Evolutionary conservation across 805 yeast genomes (phyloP).

Genomic region (Nakazawaea anatomiae): DNA sequence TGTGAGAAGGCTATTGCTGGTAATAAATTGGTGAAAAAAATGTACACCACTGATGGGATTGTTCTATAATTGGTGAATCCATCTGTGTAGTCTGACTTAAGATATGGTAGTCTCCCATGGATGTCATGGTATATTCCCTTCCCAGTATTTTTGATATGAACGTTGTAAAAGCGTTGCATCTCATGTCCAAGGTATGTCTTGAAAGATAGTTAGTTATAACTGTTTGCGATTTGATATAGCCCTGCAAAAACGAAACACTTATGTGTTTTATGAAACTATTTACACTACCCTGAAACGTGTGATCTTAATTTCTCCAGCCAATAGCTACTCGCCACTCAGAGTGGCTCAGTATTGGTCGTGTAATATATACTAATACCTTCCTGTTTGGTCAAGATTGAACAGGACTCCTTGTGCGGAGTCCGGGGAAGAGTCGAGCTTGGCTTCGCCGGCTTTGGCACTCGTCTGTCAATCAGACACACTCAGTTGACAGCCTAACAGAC

Average conservation of each 20-base stretch:
- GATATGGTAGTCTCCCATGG: conserved; percentile 53
- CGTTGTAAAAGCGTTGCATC: background rate
- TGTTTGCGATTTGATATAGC: too few relatives aligned
- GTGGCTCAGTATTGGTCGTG: background rate
- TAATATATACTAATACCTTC: too few relatives aligned
- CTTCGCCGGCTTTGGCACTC: background rate
- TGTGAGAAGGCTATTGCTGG: conserved; percentile 97
- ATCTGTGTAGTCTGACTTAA: conserved; percentile 75
- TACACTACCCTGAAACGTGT: too few relatives aligned
- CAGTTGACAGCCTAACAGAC: too few relatives aligned
- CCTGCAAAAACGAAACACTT: too few relatives aligned
- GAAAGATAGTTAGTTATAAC: too few relatives aligned
- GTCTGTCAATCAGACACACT: too few relatives aligned
- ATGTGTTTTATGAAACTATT: too few relatives aligned
- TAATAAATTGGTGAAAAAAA: conserved; percentile 82
- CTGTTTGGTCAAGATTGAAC: too few relatives aligned
- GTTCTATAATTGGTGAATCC: conserved; percentile 75
- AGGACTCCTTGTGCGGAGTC: background rate
- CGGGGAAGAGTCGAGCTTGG: background rate
- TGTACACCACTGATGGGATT: conserved; percentile 74
- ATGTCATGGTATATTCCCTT: conserved; percentile 53
- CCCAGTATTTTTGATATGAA: conserved; percentile 26
- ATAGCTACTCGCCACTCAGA: background rate
- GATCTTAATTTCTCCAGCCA: too few relatives aligned
- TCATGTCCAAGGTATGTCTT: background rate